Base-by-base conservation (phyloP, 768 basidiomycete species). In the Leccinum subgranulosum region DNA sequence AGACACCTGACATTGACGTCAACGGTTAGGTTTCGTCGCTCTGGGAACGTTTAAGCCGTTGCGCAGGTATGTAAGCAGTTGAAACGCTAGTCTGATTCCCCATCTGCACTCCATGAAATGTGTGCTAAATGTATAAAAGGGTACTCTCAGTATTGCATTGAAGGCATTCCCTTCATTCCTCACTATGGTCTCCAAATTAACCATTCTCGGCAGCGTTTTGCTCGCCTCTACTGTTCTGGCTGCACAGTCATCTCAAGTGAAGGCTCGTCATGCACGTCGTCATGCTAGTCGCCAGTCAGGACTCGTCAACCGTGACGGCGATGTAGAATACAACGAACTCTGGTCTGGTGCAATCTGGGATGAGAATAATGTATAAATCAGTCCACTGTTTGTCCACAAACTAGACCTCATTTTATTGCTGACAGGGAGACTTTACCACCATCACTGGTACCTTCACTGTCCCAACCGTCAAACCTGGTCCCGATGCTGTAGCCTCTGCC, bases 281-380 rank as follows among this genome's bases (percentile, higher is more conserved):
- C 53, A 55, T 51, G 48, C 54, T 49, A 28, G 15, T 25, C 60
- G 54, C 34, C 66, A 58, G 43, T 61, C 64, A 2, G 49, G 52
- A 19, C 65, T 50, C 21, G 12, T 52, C 27, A 53, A 56, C 34
- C 57, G 36, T 27, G 1, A 64, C 17, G 48, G 52, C 5, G 12
- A 48, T 31, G 36, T 57, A 28, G 28, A 52, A 31, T 69, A 69
- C 54, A 58, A 56, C 34, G 12, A 25, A 21, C 64, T 55, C 51
- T 68, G 65, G 63, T 54, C 63, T 49, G 68, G 63, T 52, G 68
- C 59, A 52, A 34, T 60, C 31, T 58, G 34, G 63, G 47, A 3
- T 0, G 28, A 55, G 56, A 21, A 10, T 29, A 12, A 21, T 4
- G 67, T 67, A 51, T 14, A 53, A 62, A 28, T 27, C 10, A 43